phyloP scores from a whole-genome alignment of 2,329 filamentous ascomycete genomes.

The Xylaria sp. region DNA sequence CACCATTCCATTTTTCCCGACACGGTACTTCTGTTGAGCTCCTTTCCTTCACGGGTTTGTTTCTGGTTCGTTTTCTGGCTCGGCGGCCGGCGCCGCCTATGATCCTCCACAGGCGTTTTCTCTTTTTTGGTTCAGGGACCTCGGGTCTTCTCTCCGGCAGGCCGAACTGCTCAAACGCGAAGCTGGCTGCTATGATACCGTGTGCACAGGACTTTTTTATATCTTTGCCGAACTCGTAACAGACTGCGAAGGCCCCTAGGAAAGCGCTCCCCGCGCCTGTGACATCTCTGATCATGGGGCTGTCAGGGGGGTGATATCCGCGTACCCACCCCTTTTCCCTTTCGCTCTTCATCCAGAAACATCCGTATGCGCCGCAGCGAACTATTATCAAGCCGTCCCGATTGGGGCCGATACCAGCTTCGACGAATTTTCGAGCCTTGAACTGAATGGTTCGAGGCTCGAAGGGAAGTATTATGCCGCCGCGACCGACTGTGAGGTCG shows the following conservation, averaged over 20 bases:
- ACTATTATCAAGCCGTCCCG: conserved; percentile 9
- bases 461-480: background rate
- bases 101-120: too few species aligned
- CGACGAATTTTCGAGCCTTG: background rate
- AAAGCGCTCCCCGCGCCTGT: conserved; percentile 27
- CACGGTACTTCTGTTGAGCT: too few species aligned
- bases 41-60: too few species aligned
- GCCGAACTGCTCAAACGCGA: conserved; percentile 27
- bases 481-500: background rate
- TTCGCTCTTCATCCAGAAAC: background rate
- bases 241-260: conserved; percentile 23
- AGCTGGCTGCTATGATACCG: conserved; percentile 21
- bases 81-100: too few species aligned
- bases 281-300: background rate
- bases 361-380: conserved; percentile 21
- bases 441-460: background rate
- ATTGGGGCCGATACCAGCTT: background rate
- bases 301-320: background rate
- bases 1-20: background rate
- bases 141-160: background rate
- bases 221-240: background rate
- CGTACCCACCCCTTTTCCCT: conserved; percentile 6
- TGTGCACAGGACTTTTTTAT: background rate
- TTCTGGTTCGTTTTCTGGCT: too few species aligned
- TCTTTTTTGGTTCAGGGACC: too few species aligned